These are phyloP conservation scores for Detonula confervacea DNA, from an alignment of 352 stramenopile genomes.

Conservation along the genomic window DNA sequence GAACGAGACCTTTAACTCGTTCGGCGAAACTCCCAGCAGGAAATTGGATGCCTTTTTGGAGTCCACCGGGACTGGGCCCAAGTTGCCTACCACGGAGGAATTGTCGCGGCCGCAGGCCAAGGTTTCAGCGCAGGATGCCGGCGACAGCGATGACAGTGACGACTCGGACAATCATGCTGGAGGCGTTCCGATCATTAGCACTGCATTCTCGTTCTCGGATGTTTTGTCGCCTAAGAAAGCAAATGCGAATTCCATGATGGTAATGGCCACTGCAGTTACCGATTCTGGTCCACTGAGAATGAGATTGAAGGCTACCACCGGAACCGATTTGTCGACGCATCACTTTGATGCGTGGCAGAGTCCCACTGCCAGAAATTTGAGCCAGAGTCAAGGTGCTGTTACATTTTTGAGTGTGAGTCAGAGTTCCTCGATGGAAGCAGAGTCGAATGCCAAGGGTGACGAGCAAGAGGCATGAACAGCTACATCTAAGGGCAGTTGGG, in stretches of 20 bases:
- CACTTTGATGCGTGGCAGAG: constrained; percentile 56
- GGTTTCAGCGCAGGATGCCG: no score
- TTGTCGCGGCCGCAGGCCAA: constrained; percentile 6
- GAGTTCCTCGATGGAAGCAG: no score
- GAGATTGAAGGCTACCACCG: constrained; percentile 37
- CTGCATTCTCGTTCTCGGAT: constrained; percentile 54
- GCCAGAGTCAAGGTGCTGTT: not conserved
- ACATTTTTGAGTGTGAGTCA: no score
- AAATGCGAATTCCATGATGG: constrained; percentile 19
- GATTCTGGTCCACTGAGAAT: constrained; percentile 53
- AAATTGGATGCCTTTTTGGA: constrained; percentile 46
- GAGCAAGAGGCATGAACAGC: not conserved
- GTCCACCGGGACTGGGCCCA: constrained; percentile 12
- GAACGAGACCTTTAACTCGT: constrained; percentile 23
- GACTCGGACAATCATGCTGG: not conserved
- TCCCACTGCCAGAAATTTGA: constrained; percentile 21
- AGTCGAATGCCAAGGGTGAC: not conserved
- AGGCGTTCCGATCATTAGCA: constrained; percentile 15
- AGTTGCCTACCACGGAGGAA: constrained; percentile 29
- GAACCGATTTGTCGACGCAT: constrained; percentile 47
- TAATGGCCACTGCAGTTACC: constrained; percentile 28
- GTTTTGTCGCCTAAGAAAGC: constrained; percentile 30
- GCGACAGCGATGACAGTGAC: constrained; percentile 22
- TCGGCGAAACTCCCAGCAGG: constrained; percentile 36
- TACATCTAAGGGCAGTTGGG: no score